A percentile compares a stretch with the other conserved stretches of the same genome.
These are phyloP conservation scores for Eremomyces bilateralis DNA, from an alignment of 495 filamentous ascomycete species.

Conservation along the genomic window DNA sequence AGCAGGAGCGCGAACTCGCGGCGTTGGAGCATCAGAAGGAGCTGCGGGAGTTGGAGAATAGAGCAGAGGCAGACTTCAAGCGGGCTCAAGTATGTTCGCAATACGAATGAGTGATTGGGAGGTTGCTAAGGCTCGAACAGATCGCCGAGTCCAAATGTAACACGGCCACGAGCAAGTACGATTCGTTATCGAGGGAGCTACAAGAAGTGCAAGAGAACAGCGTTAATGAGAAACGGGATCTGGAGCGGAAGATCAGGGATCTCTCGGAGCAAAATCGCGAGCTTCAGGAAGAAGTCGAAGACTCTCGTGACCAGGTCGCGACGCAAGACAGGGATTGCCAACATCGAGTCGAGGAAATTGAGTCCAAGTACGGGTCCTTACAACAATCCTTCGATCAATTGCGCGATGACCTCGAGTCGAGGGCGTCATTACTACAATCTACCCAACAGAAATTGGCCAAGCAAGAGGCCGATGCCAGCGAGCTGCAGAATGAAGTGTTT, in stretches of 20 bases:
- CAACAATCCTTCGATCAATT: conserved; percentile 48
- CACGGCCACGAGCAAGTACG: conserved; percentile 55
- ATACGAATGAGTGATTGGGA: neutral
- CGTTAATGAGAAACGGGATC: conserved; percentile 39
- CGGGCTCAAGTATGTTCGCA: conserved; percentile 41
- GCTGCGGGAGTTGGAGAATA: conserved; percentile 47
- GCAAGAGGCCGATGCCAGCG: conserved; percentile 44
- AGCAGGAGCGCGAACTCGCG: conserved; percentile 67
- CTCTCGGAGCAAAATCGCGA: conserved; percentile 50
- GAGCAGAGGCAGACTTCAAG: conserved; percentile 64
- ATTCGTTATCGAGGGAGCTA: conserved; percentile 46
- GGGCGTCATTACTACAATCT: conserved; percentile 35
- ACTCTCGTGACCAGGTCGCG: conserved; percentile 45
- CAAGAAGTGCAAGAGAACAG: conserved; percentile 44
- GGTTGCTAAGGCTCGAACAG: conserved; percentile 14
- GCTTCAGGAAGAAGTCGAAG: conserved; percentile 57
- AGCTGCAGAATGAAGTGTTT: conserved; percentile 63
- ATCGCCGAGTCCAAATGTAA: conserved; percentile 43
- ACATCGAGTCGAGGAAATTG: conserved; percentile 46
- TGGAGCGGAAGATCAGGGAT: conserved; percentile 50
- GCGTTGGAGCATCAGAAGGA: conserved; percentile 63
- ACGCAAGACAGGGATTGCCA: conserved; percentile 48
- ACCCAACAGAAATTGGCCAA: conserved; percentile 44
- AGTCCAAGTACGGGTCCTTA: conserved; percentile 44
- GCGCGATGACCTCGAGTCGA: conserved; percentile 43